These are phyloP conservation scores for Hericium rajendrae DNA, from an alignment of 768 basidiomycete genomes.

Conservation along the genomic window DNA sequence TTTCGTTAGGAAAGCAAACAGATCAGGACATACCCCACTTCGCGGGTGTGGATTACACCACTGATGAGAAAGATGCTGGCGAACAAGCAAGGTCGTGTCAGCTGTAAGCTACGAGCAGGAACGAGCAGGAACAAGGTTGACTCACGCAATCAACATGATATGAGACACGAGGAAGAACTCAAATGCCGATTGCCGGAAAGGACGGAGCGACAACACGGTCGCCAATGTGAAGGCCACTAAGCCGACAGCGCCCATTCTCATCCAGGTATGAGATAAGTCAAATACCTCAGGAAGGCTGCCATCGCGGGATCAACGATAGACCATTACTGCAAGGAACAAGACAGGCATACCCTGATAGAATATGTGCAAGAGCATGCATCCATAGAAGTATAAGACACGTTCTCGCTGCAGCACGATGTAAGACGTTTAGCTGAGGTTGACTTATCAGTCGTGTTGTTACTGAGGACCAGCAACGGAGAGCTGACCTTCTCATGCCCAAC, in stretches of 20 bases:
- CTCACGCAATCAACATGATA: slow-evolving; percentile 20
- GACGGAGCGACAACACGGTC: slow-evolving; percentile 28
- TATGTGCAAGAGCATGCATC: slow-evolving; percentile 30
- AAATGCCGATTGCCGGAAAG: slow-evolving; percentile 30
- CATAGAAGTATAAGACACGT: slow-evolving; percentile 32
- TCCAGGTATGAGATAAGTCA: slow-evolving; percentile 28
- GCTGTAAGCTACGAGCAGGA: not conserved
- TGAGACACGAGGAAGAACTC: slow-evolving; percentile 29
- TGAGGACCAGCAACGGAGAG: not conserved
- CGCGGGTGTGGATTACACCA: slow-evolving; percentile 29
- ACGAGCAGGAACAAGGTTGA: not conserved
- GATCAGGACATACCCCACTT: slow-evolving; percentile 13
- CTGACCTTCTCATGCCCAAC: slow-evolving; percentile 42
- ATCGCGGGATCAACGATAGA: not conserved
- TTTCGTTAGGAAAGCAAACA: not conserved
- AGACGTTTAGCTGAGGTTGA: slow-evolving; percentile 29
- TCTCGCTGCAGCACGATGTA: slow-evolving; percentile 36
- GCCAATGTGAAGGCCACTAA: slow-evolving; percentile 27
- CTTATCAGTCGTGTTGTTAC: not conserved
- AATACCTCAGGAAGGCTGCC: slow-evolving; percentile 26
- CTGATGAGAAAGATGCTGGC: slow-evolving; percentile 30
- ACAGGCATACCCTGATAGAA: slow-evolving; percentile 11
- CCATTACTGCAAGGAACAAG: too few species aligned
- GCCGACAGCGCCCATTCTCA: slow-evolving; percentile 20
- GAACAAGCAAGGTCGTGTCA: not conserved